These are phyloP conservation scores for Fonsecaea pugnacius DNA, from an alignment of 2,329 filamentous ascomycete species.

Conservation along the genomic window DNA sequence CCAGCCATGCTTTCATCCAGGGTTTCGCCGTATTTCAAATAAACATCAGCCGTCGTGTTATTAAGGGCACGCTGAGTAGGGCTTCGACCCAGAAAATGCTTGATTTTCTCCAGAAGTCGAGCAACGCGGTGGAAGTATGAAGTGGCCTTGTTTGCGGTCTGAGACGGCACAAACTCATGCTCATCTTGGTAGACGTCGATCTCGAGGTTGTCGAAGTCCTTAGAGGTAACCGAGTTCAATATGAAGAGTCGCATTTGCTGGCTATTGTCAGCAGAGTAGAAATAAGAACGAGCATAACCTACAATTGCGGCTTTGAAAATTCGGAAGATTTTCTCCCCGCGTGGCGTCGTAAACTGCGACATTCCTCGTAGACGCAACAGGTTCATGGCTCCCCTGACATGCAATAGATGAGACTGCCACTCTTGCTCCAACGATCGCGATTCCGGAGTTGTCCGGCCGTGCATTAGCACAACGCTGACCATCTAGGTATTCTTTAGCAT, in stretches of 20 bases:
- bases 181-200: slow-evolving; percentile 36
- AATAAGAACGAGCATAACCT: neutral
- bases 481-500: slow-evolving; percentile 20
- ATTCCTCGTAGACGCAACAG: slow-evolving; percentile 33
- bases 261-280: slow-evolving; percentile 1
- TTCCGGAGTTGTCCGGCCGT: slow-evolving; percentile 23
- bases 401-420: slow-evolving; percentile 35
- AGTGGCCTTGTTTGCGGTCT: slow-evolving; percentile 33
- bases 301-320: slow-evolving; percentile 37
- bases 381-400: slow-evolving; percentile 36
- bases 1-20: slow-evolving; percentile 31
- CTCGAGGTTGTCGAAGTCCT: slow-evolving; percentile 35
- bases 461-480: slow-evolving; percentile 32
- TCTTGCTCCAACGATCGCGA: slow-evolving; percentile 29
- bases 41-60: slow-evolving; percentile 1
- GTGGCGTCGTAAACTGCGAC: slow-evolving; percentile 33
- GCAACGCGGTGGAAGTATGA: slow-evolving; percentile 33
- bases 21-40: slow-evolving; percentile 30
- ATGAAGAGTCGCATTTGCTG: slow-evolving; percentile 37
- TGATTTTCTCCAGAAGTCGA: slow-evolving; percentile 32
- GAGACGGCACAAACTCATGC: slow-evolving; percentile 35
- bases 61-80: neutral
- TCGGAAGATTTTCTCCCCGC: slow-evolving; percentile 35
- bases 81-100: slow-evolving; percentile 20
- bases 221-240: slow-evolving; percentile 33